Evolutionary conservation across 176 grass and related monocot species (phyloP), one percentile per base, ranked within the genome.

Genomic region (Oryza officinalis): DNA sequence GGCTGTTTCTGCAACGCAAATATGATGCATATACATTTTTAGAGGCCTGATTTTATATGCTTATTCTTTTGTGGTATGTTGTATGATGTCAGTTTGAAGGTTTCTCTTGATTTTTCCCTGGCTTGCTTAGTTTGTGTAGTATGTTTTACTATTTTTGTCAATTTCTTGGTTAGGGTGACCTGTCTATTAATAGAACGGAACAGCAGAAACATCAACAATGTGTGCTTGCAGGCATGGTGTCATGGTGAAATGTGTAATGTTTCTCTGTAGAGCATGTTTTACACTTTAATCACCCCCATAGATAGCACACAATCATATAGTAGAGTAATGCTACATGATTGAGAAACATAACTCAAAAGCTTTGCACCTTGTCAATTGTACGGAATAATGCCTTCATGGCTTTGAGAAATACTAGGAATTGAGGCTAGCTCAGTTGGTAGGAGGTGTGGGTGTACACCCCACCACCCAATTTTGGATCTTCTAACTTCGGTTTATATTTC

Each of bases 1-100:
- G 70, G 54, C 52, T 75, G 71, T 86, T 65, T 86, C 65, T 83
- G 78, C 78, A 92, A 71, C 3, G 13, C 54, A 80, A 82, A 45
- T 83, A 75, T 44, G 64, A 75, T 65, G 81, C 44, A 71, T 69
- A 52, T 12, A 79, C 68, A 75, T 52, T 83, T 78, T 60, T 75
- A 57, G 63, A 75, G 23, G n/a, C n/a, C 63, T 69, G 61, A 79
- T 78, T 61, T 74, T 23, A 6, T 23, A 61, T 71, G 30, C 37
- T 37, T 49, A 18, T 45, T 80, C 27, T 59, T 77, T 20, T 76
- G 31, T 83, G 75, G 33, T 10, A 41, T 74, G 70, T 27, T 28
- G 40, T 79, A 31, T 65, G 13, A 33, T 77, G 41, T 72, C 77
- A 6, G 27, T 54, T 45, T 72, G 27, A 80, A 12, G 4, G 7